phyloP scores from a whole-genome alignment of 129 eudicot species.

The Helianthus annuus region DNA sequence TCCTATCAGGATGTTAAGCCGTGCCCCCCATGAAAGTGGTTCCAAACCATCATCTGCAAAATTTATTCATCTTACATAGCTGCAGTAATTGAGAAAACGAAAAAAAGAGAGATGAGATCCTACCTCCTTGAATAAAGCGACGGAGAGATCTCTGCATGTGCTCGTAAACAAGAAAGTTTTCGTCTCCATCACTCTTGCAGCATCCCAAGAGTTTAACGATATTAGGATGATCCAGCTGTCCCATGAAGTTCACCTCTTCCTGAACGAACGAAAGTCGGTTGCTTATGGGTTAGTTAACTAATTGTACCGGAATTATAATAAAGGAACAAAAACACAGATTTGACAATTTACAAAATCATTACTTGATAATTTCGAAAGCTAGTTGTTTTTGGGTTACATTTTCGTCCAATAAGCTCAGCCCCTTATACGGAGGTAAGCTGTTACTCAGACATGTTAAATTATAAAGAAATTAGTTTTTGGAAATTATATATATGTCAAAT shows the following conservation, averaged over 20 bases:
- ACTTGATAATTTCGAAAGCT: too few relatives aligned
- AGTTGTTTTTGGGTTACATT: too few relatives aligned
- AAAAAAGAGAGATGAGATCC: background rate
- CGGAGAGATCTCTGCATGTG: background rate
- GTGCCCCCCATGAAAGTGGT: background rate
- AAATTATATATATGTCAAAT: too few relatives aligned
- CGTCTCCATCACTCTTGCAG: background rate
- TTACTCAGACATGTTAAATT: too few relatives aligned
- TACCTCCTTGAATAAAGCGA: background rate
- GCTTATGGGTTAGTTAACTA: too few relatives aligned
- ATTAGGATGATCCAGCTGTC: constrained; percentile 3
- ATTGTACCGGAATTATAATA: too few relatives aligned
- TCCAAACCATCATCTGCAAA: background rate
- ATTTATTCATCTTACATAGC: background rate
- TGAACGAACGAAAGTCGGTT: constrained; percentile 1
- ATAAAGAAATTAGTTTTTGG: too few relatives aligned
- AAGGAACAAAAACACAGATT: too few relatives aligned
- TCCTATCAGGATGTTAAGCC: background rate
- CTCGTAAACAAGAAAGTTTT: background rate
- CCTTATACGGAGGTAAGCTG: too few relatives aligned
- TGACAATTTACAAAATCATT: too few relatives aligned
- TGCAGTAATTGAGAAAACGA: background rate
- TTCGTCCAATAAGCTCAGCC: too few relatives aligned
- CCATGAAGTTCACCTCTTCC: constrained; percentile 23
- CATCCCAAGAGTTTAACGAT: background rate